phyloP scores from a whole-genome alignment of 208 protist species.

The Trypanosomatidae sp. region DNA sequence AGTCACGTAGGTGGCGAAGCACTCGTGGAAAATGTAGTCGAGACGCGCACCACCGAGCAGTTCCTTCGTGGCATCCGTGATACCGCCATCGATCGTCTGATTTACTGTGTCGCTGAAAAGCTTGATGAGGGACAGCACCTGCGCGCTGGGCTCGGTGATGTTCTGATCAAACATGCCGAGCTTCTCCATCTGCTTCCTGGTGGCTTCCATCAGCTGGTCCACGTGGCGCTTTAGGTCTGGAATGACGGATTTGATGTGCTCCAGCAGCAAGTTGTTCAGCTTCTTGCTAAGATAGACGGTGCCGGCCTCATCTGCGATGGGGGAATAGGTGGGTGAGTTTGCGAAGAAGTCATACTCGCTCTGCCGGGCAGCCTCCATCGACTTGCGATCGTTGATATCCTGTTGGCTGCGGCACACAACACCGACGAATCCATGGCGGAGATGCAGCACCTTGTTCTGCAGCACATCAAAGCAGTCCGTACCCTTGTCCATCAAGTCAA shows the following conservation, averaged over 20 bases:
- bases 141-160: slow-evolving; percentile 78
- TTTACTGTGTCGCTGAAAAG: slow-evolving; percentile 88
- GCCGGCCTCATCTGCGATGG: slow-evolving; percentile 82
- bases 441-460: slow-evolving; percentile 90
- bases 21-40: slow-evolving; percentile 96
- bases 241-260: slow-evolving; percentile 95
- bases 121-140: slow-evolving; percentile 87
- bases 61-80: slow-evolving; percentile 91
- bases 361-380: slow-evolving; percentile 83
- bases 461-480: slow-evolving; percentile 98
- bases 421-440: slow-evolving; percentile 97
- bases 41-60: slow-evolving; percentile 96
- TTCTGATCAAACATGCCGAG: slow-evolving; percentile 87
- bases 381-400: slow-evolving; percentile 95
- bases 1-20: slow-evolving; percentile 91
- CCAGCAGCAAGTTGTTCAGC: slow-evolving; percentile 93
- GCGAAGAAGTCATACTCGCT: slow-evolving; percentile 95
- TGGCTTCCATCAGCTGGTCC: slow-evolving; percentile 81
- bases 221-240: slow-evolving; percentile 94
- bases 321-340: slow-evolving; percentile 89
- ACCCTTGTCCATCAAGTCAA: slow-evolving; percentile 99
- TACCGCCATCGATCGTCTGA: slow-evolving; percentile 94
- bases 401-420: slow-evolving; percentile 98
- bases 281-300: slow-evolving; percentile 92
- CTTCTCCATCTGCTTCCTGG: slow-evolving; percentile 90